Conservation (phyloP, 2,329 filamentous ascomycete species). For the Epichloe uncinata region DNA sequence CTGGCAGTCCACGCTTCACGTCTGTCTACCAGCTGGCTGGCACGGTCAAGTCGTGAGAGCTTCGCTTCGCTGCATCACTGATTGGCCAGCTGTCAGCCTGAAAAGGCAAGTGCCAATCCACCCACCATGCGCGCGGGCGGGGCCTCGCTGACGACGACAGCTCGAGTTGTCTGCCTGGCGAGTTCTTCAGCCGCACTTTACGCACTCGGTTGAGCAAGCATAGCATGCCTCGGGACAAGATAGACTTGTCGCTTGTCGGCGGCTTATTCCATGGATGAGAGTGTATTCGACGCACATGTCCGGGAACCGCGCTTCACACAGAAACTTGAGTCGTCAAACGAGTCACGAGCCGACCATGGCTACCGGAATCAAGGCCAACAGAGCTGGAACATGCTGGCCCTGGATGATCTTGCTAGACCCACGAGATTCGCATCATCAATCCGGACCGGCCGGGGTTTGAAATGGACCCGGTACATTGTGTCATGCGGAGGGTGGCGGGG, state of each 20-base stretch:
- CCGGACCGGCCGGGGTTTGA: slow-evolving; percentile 24
- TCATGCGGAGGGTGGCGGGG: neutral
- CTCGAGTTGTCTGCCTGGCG: too few relatives aligned
- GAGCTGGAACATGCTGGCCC: slow-evolving; percentile 16
- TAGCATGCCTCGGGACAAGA: neutral
- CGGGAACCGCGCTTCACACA: too few relatives aligned
- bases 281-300: too few relatives aligned
- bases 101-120: neutral
- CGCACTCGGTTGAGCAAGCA: too few relatives aligned
- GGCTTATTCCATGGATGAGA: too few relatives aligned
- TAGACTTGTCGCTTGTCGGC: too few relatives aligned
- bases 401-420: slow-evolving; percentile 19
- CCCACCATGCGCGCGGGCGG: too few relatives aligned
- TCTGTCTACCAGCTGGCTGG: too few relatives aligned
- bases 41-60: neutral
- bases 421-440: slow-evolving; percentile 20
- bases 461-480: slow-evolving; percentile 5
- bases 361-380: slow-evolving; percentile 14
- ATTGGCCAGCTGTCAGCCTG: slow-evolving; percentile 1
- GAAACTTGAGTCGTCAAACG: too few relatives aligned
- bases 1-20: too few relatives aligned
- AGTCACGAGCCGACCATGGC: slow-evolving; percentile 14
- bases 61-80: slow-evolving; percentile 1
- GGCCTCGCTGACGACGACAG: too few relatives aligned
- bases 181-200: too few relatives aligned